Percentiles rank a stretch among this genome's conserved stretches.
Conservation (phyloP, 768 basidiomycete species). For the Russula sp. region DNA sequence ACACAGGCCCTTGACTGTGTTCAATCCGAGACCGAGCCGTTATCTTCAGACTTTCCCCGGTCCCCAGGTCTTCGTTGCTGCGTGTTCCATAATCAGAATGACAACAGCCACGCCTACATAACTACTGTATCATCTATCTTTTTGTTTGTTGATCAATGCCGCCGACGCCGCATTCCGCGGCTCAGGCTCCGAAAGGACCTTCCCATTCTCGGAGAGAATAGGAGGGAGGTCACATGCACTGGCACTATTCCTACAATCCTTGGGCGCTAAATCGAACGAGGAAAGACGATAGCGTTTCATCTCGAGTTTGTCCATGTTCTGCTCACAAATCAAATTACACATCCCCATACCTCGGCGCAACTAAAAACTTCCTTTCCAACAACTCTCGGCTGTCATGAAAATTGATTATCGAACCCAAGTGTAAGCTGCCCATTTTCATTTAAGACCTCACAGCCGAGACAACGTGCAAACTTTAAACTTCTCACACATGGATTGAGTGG, state of each 20-base stretch:
- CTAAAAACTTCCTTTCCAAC: not conserved
- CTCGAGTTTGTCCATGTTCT: not conserved
- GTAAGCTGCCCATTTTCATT: conserved; percentile 7
- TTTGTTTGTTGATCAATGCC: conserved; percentile 14
- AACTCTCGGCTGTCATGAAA: not conserved
- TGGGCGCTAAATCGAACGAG: not conserved
- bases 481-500: conserved; percentile 12
- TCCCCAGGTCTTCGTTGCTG: too few species aligned
- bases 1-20: not conserved
- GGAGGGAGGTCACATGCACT: not conserved
- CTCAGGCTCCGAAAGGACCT: conserved; percentile 5
- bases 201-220: conserved; percentile 2
- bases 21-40: not conserved
- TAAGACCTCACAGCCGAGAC: conserved; percentile 1
- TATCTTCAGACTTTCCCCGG: too few species aligned
- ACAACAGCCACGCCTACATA: conserved; percentile 10
- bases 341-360: conserved; percentile 8
- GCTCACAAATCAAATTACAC: not conserved
- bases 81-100: conserved; percentile 5
- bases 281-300: not conserved
- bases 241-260: not conserved
- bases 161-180: conserved; percentile 23
- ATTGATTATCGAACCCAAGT: not conserved
- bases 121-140: conserved; percentile 4
- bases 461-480: conserved; percentile 24